These are phyloP conservation scores for Rhizophora mangle DNA, from an alignment of 345 rosid genomes.

Conservation along the genomic window DNA sequence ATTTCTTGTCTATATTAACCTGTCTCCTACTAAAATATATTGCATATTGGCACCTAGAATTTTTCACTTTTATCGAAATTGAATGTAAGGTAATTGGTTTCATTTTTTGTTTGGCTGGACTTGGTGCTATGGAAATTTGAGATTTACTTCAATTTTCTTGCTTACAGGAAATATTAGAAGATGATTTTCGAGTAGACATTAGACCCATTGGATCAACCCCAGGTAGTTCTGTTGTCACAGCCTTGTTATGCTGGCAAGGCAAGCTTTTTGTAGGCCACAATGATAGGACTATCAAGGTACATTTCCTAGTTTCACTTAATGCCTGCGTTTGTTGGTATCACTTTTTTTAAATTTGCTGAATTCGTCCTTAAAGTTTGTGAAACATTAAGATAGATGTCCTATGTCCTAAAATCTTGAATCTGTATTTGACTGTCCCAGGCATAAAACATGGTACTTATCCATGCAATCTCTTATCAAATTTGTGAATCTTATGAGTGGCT, in stretches of 20 bases:
- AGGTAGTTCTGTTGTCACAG: constrained; percentile 60
- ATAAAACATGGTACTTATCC: no score
- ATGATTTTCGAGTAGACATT: constrained; percentile 54
- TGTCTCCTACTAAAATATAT: no score
- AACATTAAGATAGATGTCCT: no score
- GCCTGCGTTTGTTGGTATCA: not conserved
- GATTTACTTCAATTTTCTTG: not conserved
- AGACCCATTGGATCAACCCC: constrained; percentile 61
- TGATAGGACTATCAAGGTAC: constrained; percentile 63
- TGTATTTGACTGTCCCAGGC: no score
- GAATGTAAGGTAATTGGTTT: not conserved
- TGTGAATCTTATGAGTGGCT: no score
- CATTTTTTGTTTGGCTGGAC: not conserved
- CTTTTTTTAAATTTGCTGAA: not conserved
- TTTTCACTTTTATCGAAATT: not conserved
- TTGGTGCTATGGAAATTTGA: constrained; percentile 1
- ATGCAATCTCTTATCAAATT: no score
- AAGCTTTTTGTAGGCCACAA: constrained; percentile 77
- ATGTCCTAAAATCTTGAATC: no score
- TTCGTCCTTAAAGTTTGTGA: not conserved
- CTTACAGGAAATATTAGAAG: constrained; percentile 68
- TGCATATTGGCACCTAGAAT: not conserved
- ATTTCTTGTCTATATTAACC: not conserved
- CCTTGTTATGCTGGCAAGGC: constrained; percentile 67
- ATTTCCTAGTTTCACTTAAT: not conserved